Conservation (phyloP, 148 eudicot genomes). For the Tetragonia tetragonoides region DNA sequence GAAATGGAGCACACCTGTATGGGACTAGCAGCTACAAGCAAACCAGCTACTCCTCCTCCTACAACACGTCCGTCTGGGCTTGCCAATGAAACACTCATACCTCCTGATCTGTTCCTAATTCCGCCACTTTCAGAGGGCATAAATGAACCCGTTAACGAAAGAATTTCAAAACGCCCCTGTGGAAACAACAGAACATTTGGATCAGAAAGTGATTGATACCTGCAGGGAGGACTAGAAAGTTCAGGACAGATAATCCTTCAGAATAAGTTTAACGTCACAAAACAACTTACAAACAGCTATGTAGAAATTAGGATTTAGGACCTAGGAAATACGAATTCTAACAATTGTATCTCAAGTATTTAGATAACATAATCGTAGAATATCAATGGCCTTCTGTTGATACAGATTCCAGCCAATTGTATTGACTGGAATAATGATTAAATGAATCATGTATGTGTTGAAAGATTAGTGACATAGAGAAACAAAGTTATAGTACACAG, state of each 20-base stretch:
- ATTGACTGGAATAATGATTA: background rate
- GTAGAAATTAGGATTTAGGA: background rate
- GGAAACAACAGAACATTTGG: slow-evolving; percentile 1
- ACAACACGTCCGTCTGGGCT: slow-evolving; percentile 97
- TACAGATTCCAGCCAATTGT: background rate
- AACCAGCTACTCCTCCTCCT: slow-evolving; percentile 96
- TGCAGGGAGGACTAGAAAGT: background rate
- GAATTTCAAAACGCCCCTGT: slow-evolving; percentile 97
- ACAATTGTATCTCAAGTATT: too few species aligned
- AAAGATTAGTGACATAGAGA: background rate
- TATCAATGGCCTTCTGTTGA: background rate
- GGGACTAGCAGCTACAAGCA: slow-evolving; percentile 82
- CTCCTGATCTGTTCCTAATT: slow-evolving; percentile 82
- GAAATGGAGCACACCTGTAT: slow-evolving; percentile 61
- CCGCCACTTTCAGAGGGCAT: slow-evolving; percentile 93
- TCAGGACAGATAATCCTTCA: background rate
- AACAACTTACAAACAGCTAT: background rate
- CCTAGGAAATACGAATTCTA: background rate
- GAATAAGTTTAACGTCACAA: background rate
- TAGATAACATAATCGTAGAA: background rate
- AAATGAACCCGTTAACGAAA: slow-evolving; percentile 90
- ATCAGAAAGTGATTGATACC: background rate
- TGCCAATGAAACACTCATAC: slow-evolving; percentile 94
- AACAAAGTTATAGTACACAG: background rate
- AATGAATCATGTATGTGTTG: background rate